A percentile compares a stretch with the other conserved stretches of the same genome.
phyloP scores from a whole-genome alignment of 73 alveolate species.

The Durusdinium trenchii region DNA sequence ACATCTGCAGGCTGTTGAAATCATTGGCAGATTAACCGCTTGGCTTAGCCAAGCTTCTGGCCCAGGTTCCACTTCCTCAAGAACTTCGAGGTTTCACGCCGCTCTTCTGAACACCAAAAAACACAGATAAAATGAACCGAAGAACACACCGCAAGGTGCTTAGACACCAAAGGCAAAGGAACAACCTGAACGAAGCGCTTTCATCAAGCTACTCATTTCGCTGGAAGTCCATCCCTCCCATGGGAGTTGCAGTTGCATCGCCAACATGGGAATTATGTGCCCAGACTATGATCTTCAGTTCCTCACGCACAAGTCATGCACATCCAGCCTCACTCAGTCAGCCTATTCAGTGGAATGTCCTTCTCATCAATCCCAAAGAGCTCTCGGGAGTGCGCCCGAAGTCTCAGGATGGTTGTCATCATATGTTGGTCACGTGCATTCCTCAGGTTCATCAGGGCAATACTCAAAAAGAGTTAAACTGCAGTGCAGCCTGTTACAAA shows the following conservation, averaged over 20 bases:
- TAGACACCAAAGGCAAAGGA: background rate
- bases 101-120: background rate
- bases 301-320: background rate
- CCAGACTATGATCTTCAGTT: conserved; percentile 75
- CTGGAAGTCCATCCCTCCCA: conserved; percentile 87
- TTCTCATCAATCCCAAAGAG: conserved; percentile 71
- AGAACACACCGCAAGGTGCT: background rate
- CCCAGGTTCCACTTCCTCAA: conserved; percentile 78
- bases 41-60: conserved; percentile 28
- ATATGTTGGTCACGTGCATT: conserved; percentile 79
- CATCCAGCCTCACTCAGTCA: too few relatives aligned
- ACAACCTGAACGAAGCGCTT: background rate
- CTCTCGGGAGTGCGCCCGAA: conserved; percentile 76
- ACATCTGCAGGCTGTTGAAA: background rate
- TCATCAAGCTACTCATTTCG: conserved; percentile 24
- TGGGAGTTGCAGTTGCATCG: conserved; percentile 80
- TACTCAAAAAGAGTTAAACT: background rate
- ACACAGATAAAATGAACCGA: background rate
- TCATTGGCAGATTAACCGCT: background rate
- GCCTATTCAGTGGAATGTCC: background rate
- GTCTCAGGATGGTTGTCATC: conserved; percentile 70
- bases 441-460: background rate
- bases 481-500: too few relatives aligned
- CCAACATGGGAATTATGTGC: conserved; percentile 89
- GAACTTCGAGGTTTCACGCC: too few relatives aligned